Conservation (phyloP, 345 rosid species). For the Carallia pectinifolia region DNA sequence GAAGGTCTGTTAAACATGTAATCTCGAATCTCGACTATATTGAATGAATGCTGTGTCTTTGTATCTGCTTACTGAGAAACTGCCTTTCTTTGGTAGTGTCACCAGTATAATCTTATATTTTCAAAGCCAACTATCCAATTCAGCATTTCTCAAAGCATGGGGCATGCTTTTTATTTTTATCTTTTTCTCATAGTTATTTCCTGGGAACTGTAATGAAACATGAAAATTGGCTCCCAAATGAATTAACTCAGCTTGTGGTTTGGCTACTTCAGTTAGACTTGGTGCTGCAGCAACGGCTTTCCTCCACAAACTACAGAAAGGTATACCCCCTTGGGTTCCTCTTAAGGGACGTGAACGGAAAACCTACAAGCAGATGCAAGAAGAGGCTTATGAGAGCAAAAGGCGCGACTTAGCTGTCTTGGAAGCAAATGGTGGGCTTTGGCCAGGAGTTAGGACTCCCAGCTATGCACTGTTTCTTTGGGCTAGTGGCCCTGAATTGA, state of each 20-base stretch:
- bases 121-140: not conserved
- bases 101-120: not conserved
- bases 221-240: not conserved
- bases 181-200: not conserved
- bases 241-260: slow-evolving; percentile 16
- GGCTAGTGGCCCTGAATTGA: slow-evolving; percentile 90
- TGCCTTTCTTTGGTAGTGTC: too few relatives aligned
- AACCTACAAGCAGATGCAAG: slow-evolving; percentile 73
- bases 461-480: slow-evolving; percentile 90
- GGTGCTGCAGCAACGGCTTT: slow-evolving; percentile 84
- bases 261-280: slow-evolving; percentile 60
- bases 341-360: slow-evolving; percentile 71
- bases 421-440: slow-evolving; percentile 79
- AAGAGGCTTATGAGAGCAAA: slow-evolving; percentile 82
- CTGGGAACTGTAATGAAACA: not conserved
- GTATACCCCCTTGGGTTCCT: slow-evolving; percentile 88
- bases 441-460: slow-evolving; percentile 89
- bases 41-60: not conserved
- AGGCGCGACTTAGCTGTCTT: slow-evolving; percentile 80
- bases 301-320: slow-evolving; percentile 84
- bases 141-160: too few relatives aligned
- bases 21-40: not conserved
- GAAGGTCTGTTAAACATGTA: slow-evolving; percentile 53
- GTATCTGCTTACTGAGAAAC: too few relatives aligned
- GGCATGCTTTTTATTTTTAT: not conserved